Base-by-base conservation (phyloP, 1,284 basidiomycete genomes). In the Cystobasidium sp. region DNA sequence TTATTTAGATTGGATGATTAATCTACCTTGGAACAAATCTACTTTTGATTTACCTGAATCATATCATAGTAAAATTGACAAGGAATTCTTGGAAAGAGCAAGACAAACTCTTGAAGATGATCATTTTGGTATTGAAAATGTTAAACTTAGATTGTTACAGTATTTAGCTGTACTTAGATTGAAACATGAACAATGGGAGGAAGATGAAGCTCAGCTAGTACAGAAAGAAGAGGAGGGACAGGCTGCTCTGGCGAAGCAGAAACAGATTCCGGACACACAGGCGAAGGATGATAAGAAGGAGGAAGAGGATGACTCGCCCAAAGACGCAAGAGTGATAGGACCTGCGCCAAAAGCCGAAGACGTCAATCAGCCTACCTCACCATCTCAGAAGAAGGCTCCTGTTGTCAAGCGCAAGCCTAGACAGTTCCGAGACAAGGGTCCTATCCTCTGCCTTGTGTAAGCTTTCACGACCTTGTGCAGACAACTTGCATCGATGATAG, bases 391-490 rank as follows among this genome's bases (percentile, higher is more conserved):
- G 16, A 51, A 51, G 6, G 47, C 20, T 51, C 47, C 47, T 16
- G 47, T 51, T 31, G 31, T 31, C 47, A 56, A 68, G n/a, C 47
- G 41, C 22, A 70, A 59, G 67, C 20, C 51, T 24, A 63, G 10
- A 22, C 64, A 6, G 46, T 74, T 71, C 51, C 16, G 49, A 47
- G 75, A 76, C 71, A 91, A 91, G 78, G 93, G 91, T 0, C 93
- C 93, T 0, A 94, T 95, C 75, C 84, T 95, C 18, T 82, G 94
- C 86, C 90, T 85, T 73, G 88, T 84, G 51, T 76, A 71, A 64
- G 69, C 78, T 41, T 61, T 24, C 51, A 43, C 14, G 68, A 7
- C 44, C 8, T 55, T 20, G 1, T 3, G 16, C 22, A 3, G 16
- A 43, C 18, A 18, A 39, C 3, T 3, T 39, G 58, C 51, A 59